Evolutionary conservation across 192 early-diverging fungal genomes (phyloP).

Genomic region (Dimargaris xerosporica): DNA sequence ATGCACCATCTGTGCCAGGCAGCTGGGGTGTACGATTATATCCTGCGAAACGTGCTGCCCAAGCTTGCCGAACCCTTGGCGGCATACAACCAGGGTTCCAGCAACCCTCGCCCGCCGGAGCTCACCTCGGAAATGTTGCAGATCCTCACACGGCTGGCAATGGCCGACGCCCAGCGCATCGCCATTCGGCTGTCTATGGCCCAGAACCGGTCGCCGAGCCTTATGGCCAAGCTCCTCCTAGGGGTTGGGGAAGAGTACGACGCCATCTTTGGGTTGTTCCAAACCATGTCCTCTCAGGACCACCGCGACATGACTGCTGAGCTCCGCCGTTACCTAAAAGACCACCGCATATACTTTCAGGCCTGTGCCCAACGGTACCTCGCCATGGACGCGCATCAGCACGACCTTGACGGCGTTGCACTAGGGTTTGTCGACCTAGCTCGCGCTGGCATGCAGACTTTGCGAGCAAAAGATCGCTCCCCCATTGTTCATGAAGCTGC

Average conservation of each 20-base stretch:
- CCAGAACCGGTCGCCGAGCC: constrained; percentile 1
- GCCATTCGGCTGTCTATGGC: constrained; percentile 4
- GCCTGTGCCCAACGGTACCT: constrained; percentile 11
- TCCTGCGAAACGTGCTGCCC: background rate
- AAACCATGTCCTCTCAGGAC: background rate
- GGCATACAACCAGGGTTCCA: no score
- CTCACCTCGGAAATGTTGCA: constrained; percentile 1
- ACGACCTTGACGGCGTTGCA: background rate
- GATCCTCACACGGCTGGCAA: background rate
- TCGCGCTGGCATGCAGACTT: background rate
- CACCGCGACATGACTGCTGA: constrained; percentile 5
- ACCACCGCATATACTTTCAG: background rate
- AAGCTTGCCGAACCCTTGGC: background rate
- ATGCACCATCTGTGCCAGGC: constrained; percentile 5
- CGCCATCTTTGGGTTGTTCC: constrained; percentile 1
- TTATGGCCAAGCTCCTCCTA: constrained; percentile 6
- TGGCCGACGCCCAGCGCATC: constrained; percentile 12
- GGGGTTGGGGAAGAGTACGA: constrained; percentile 11
- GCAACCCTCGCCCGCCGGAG: background rate
- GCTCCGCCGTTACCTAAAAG: background rate
- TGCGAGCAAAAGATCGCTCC: background rate
- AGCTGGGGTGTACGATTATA: constrained; percentile 6
- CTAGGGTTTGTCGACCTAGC: constrained; percentile 4
- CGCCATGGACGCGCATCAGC: background rate
- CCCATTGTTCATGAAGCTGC: background rate